A percentile compares a stretch with the other conserved stretches of the same genome.
Evolutionary conservation across 257 asterid species (phyloP).

Genomic region (Mentha longifolia): DNA sequence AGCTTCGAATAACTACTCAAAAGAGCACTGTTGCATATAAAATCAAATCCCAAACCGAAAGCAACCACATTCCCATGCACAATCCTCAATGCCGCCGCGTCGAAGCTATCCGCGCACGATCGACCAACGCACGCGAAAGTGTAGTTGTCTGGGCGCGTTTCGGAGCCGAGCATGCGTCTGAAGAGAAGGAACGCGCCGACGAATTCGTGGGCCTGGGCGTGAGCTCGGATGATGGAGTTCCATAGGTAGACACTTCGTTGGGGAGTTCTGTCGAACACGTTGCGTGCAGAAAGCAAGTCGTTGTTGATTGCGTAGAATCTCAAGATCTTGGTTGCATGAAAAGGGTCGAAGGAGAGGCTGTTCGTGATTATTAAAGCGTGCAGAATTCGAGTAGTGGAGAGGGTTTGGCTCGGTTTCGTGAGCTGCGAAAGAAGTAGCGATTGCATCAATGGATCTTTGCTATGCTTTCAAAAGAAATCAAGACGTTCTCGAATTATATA

Average conservation of each 20-base stretch:
- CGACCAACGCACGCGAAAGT: conserved; percentile 74
- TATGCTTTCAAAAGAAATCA: too few relatives aligned
- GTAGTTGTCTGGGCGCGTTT: conserved; percentile 64
- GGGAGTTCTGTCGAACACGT: conserved; percentile 73
- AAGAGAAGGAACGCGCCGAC: conserved; percentile 56
- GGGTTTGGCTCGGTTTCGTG: conserved; percentile 51
- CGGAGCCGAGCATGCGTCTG: conserved; percentile 52
- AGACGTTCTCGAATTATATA: too few relatives aligned
- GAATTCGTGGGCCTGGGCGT: conserved; percentile 59
- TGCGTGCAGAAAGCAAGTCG: conserved; percentile 67
- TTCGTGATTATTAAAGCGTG: conserved; percentile 56
- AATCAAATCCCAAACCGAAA: conserved; percentile 65
- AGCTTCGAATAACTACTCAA: conserved; percentile 75
- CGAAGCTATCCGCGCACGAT: conserved; percentile 58
- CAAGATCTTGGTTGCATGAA: conserved; percentile 62
- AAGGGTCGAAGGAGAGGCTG: conserved; percentile 61
- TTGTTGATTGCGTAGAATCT: conserved; percentile 64
- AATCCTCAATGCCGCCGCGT: conserved; percentile 41
- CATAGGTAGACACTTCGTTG: conserved; percentile 66
- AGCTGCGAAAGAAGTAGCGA: conserved; percentile 48
- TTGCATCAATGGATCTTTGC: conserved; percentile 32
- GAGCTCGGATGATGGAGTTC: conserved; percentile 86
- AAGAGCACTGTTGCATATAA: conserved; percentile 64
- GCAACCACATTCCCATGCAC: conserved; percentile 61
- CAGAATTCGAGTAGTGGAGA: conserved; percentile 52